Percentiles rank a stretch among this genome's conserved stretches.
Conservation (phyloP, 2,329 filamentous ascomycete species). For the Ceratocystiopsis minuta region DNA sequence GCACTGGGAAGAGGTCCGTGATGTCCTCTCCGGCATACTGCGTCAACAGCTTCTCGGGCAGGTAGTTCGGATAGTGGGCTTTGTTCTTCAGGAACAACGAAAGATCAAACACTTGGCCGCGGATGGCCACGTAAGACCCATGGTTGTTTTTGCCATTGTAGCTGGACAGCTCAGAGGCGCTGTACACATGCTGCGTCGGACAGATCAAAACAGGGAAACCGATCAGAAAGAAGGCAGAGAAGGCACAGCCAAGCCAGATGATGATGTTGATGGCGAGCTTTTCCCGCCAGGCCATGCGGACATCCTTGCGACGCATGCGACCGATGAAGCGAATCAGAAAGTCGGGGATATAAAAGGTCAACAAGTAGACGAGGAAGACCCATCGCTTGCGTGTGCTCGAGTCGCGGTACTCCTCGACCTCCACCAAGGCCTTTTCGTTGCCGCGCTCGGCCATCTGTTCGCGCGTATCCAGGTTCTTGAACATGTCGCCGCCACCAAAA, state of each 20-base stretch:
- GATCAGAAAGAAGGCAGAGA: conserved; percentile 78
- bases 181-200: conserved; percentile 78
- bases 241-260: conserved; percentile 72
- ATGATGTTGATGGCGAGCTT: conserved; percentile 96
- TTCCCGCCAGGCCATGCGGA: conserved; percentile 86
- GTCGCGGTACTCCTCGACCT: conserved; percentile 69
- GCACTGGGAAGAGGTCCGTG: conserved; percentile 78
- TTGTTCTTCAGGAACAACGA: conserved; percentile 49
- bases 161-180: conserved; percentile 52
- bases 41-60: conserved; percentile 45
- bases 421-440: conserved; percentile 75
- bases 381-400: conserved; percentile 75
- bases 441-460: conserved; percentile 91
- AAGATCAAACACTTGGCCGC: conserved; percentile 78
- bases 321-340: conserved; percentile 61
- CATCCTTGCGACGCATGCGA: conserved; percentile 78
- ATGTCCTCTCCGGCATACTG: conserved; percentile 79
- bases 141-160: conserved; percentile 54
- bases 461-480: conserved; percentile 84
- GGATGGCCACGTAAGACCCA: conserved; percentile 58
- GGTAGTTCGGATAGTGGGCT: conserved; percentile 54
- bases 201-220: conserved; percentile 77
- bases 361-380: conserved; percentile 63
- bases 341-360: conserved; percentile 82
- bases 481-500: conserved; percentile 88